A percentile compares a stretch with the other conserved stretches of the same genome.
phyloP scores from a whole-genome alignment of 495 filamentous ascomycete genomes.

The Cudoniella acicularis region DNA sequence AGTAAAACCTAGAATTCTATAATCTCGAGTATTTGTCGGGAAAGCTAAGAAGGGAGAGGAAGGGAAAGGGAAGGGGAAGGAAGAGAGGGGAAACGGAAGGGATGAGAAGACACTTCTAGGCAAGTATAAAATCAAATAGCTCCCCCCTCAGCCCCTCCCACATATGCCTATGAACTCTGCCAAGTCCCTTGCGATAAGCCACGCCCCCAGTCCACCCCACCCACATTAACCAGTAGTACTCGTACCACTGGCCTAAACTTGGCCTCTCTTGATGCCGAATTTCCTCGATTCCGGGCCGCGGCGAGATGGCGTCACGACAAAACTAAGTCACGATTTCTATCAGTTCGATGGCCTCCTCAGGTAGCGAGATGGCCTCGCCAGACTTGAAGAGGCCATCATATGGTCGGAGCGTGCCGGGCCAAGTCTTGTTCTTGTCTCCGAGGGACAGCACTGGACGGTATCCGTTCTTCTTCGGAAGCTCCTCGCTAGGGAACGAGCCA shows the following conservation, averaged over 20 bases:
- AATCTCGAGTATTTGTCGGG: no score
- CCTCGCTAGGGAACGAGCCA: not conserved
- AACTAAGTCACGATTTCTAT: not conserved
- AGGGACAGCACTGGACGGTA: not conserved
- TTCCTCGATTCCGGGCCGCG: not conserved
- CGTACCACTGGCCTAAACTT: constrained; percentile 7
- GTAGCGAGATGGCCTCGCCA: not conserved
- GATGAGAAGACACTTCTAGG: no score
- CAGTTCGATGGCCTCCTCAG: not conserved
- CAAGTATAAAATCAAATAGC: constrained; percentile 14
- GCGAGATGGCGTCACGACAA: not conserved
- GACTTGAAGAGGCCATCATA: not conserved
- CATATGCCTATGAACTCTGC: constrained; percentile 15
- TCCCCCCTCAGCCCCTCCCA: constrained; percentile 17
- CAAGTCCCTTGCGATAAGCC: constrained; percentile 23
- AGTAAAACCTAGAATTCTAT: constrained; percentile 19
- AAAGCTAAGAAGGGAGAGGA: no score
- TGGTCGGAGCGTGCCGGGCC: not conserved
- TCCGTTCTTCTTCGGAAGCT: not conserved
- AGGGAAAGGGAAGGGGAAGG: no score
- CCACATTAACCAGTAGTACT: constrained; percentile 27
- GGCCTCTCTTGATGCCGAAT: not conserved
- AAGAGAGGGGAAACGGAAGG: no score
- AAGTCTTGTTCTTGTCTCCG: not conserved
- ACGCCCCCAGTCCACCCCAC: constrained; percentile 19